Conservation (phyloP, 2,329 filamentous ascomycete genomes). For the Epicoccum nigrum region DNA sequence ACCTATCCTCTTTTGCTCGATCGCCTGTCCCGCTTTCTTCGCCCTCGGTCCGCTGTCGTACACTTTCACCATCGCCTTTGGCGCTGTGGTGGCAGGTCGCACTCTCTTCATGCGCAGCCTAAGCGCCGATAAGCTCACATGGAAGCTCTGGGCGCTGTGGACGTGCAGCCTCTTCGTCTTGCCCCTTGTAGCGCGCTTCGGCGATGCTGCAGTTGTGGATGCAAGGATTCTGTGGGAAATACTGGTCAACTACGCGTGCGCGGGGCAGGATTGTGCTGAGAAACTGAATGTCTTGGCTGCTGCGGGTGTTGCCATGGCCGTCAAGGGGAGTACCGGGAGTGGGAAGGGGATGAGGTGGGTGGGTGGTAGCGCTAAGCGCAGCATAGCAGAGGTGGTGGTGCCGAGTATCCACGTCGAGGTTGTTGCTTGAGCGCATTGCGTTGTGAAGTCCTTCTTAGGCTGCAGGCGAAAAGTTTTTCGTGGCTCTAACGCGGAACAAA, state of each 20-base stretch:
- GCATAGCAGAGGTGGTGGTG: neutral
- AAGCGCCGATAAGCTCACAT: conserved; percentile 23
- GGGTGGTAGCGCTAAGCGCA: no score
- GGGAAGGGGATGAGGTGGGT: no score
- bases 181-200: conserved; percentile 15
- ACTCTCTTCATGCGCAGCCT: conserved; percentile 13
- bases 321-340: neutral
- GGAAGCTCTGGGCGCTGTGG: conserved; percentile 31
- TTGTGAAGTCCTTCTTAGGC: no score
- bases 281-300: conserved; percentile 19
- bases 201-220: neutral
- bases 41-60: conserved; percentile 3
- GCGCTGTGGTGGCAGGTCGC: conserved; percentile 17
- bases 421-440: neutral
- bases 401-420: neutral
- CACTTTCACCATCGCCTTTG: conserved; percentile 7
- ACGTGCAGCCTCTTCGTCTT: conserved; percentile 21
- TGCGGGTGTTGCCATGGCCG: neutral
- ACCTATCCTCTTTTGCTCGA: conserved; percentile 23
- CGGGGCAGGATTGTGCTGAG: conserved; percentile 12
- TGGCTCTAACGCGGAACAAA: no score
- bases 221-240: neutral
- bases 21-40: conserved; percentile 27
- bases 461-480: no score
- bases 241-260: conserved; percentile 3